These are phyloP conservation scores for Isatis tinctoria DNA, from an alignment of 345 rosid genomes.

Conservation along the genomic window DNA sequence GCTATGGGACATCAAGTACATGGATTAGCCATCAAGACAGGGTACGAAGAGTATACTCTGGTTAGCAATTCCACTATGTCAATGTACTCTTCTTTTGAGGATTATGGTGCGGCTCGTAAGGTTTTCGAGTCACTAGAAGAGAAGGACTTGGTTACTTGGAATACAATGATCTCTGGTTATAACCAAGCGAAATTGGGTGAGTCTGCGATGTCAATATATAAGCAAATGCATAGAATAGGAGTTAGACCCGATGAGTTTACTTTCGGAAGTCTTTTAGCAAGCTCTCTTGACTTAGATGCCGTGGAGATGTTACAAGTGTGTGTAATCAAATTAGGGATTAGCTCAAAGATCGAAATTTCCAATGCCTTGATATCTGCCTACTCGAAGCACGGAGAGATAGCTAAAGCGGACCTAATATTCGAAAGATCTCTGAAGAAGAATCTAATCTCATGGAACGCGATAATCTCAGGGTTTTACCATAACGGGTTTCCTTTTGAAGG, in stretches of 20 bases:
- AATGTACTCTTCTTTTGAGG: constrained; percentile 52
- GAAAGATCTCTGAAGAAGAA: constrained; percentile 34
- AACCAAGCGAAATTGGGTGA: constrained; percentile 39
- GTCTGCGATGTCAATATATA: constrained; percentile 43
- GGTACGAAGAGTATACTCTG: constrained; percentile 47
- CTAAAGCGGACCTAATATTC: constrained; percentile 47
- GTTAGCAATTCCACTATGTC: constrained; percentile 57
- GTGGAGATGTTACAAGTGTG: constrained; percentile 51
- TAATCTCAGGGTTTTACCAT: constrained; percentile 52
- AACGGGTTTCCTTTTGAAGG: constrained; percentile 48
- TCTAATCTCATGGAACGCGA: constrained; percentile 65
- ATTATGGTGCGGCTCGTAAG: constrained; percentile 33
- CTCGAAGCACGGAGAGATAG: constrained; percentile 49
- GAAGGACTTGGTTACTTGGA: constrained; percentile 78
- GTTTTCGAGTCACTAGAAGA: constrained; percentile 47
- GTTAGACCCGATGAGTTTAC: constrained; percentile 65
- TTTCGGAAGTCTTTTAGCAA: constrained; percentile 61
- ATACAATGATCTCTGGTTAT: constrained; percentile 61
- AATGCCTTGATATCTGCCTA: constrained; percentile 67
- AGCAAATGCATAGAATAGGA: constrained; percentile 47
- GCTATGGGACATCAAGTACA: constrained; percentile 43
- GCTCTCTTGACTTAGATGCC: constrained; percentile 38
- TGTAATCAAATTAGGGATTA: constrained; percentile 44
- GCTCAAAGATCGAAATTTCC: constrained; percentile 51
- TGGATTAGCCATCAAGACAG: constrained; percentile 49